phyloP scores from a whole-genome alignment of 2,329 filamentous ascomycete genomes.

The Colletotrichum nymphaeae region DNA sequence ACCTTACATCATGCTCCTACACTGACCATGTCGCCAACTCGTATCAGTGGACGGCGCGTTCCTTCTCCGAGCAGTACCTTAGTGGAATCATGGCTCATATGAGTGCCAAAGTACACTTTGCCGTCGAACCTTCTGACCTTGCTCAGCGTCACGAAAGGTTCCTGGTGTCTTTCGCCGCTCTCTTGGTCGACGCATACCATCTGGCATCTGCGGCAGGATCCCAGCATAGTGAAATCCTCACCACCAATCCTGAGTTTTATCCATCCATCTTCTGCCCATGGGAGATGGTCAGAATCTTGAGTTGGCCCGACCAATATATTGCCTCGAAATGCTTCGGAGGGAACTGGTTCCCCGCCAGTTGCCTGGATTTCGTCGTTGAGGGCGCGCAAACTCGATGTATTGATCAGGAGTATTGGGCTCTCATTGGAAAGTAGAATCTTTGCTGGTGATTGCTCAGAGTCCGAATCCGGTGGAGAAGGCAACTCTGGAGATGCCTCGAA shows the following conservation, averaged over 20 bases:
- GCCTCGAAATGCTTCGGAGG: slow-evolving; percentile 83
- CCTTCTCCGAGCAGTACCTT: slow-evolving; percentile 38
- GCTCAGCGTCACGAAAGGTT: slow-evolving; percentile 88
- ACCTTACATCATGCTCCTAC: slow-evolving; percentile 33
- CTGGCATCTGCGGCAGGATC: slow-evolving; percentile 88
- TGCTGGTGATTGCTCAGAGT: slow-evolving; percentile 55
- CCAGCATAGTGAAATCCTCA: slow-evolving; percentile 77
- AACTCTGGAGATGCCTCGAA: slow-evolving; percentile 65
- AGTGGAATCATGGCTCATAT: slow-evolving; percentile 67
- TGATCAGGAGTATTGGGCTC: slow-evolving; percentile 89
- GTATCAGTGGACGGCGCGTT: slow-evolving; percentile 53
- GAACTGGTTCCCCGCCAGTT: slow-evolving; percentile 72
- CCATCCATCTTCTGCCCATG: slow-evolving; percentile 89
- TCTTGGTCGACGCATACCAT: slow-evolving; percentile 96
- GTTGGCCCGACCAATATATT: slow-evolving; percentile 81
- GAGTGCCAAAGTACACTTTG: slow-evolving; percentile 90
- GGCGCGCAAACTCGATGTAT: slow-evolving; percentile 80
- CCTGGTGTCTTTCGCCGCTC: slow-evolving; percentile 80
- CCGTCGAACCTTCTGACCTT: slow-evolving; percentile 87
- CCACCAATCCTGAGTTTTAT: slow-evolving; percentile 72
- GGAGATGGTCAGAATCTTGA: slow-evolving; percentile 54
- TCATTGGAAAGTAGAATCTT: slow-evolving; percentile 90
- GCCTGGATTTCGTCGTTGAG: slow-evolving; percentile 79
- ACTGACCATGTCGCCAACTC: slow-evolving; percentile 59
- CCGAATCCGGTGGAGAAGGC: slow-evolving; percentile 69